These are phyloP conservation scores for Crepidotus sp. DNA, from an alignment of 1,284 basidiomycete species.

Conservation along the genomic window DNA sequence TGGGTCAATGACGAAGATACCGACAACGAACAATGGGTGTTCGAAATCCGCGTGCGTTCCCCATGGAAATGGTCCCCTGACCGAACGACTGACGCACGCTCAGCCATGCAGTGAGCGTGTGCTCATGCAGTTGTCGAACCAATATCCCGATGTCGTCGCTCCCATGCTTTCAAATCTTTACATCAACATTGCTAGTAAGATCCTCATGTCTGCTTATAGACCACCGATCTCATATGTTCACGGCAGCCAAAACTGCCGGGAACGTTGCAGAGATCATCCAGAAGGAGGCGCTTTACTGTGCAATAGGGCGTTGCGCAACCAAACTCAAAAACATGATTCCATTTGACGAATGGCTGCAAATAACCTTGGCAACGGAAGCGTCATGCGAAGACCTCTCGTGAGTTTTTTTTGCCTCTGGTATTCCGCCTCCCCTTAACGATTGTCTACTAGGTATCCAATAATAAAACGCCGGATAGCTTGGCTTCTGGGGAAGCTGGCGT, in stretches of 20 bases:
- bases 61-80: background rate
- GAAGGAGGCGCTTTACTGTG: slow-evolving; percentile 84
- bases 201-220: background rate
- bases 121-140: slow-evolving; percentile 67
- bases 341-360: slow-evolving; percentile 59
- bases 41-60: slow-evolving; percentile 65
- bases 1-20: slow-evolving; percentile 82
- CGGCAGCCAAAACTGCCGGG: slow-evolving; percentile 17
- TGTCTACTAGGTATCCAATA: slow-evolving; percentile 62
- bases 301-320: slow-evolving; percentile 72
- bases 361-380: slow-evolving; percentile 50
- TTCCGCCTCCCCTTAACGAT: background rate
- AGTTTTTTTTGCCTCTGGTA: slow-evolving; percentile 28
- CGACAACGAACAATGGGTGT: slow-evolving; percentile 84
- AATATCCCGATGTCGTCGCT: slow-evolving; percentile 66
- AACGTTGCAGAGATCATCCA: slow-evolving; percentile 63
- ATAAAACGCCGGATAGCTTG: slow-evolving; percentile 86
- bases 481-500: slow-evolving; percentile 81
- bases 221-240: background rate
- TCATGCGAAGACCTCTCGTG: slow-evolving; percentile 46
- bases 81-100: slow-evolving; percentile 9
- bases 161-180: slow-evolving; percentile 61
- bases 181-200: slow-evolving; percentile 45
- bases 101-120: slow-evolving; percentile 86
- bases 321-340: slow-evolving; percentile 58